Conservation (phyloP, 768 basidiomycete genomes). For the Paxillus ammoniavirescens region DNA sequence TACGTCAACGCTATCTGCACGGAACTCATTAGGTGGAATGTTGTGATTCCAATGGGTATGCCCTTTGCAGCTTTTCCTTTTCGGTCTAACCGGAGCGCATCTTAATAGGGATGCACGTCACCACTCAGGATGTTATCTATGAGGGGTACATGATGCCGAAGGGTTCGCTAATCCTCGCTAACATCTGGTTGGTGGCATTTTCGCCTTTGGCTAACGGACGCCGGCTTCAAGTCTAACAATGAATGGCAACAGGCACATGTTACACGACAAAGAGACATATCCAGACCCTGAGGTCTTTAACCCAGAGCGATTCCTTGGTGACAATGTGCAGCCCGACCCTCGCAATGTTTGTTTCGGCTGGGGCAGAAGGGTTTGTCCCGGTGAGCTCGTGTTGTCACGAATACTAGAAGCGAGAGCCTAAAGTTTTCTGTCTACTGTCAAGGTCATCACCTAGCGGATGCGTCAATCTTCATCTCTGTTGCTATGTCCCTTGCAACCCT, state of each 20-base stretch:
- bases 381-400: neutral
- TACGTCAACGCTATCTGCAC: conserved; percentile 17
- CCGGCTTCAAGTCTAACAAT: neutral
- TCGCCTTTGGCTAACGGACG: neutral
- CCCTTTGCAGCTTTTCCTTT: neutral
- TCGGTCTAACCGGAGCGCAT: neutral
- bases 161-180: conserved; percentile 7
- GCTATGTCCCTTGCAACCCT: conserved; percentile 6
- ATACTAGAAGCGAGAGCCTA: neutral
- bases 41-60: conserved; percentile 1
- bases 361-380: conserved; percentile 8
- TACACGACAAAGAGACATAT: conserved; percentile 9
- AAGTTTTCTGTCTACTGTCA: too few relatives aligned
- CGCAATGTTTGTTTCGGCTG: conserved; percentile 13
- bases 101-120: conserved; percentile 2
- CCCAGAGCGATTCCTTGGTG: conserved; percentile 10
- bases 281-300: conserved; percentile 9
- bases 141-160: conserved; percentile 22
- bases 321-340: conserved; percentile 3
- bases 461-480: conserved; percentile 7
- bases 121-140: conserved; percentile 14
- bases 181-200: conserved; percentile 7
- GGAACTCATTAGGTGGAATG: conserved; percentile 13
- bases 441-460: conserved; percentile 1
- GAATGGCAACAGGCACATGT: conserved; percentile 5